Conservation (phyloP, 805 yeast genomes). For the Saturnispora saitoi region DNA sequence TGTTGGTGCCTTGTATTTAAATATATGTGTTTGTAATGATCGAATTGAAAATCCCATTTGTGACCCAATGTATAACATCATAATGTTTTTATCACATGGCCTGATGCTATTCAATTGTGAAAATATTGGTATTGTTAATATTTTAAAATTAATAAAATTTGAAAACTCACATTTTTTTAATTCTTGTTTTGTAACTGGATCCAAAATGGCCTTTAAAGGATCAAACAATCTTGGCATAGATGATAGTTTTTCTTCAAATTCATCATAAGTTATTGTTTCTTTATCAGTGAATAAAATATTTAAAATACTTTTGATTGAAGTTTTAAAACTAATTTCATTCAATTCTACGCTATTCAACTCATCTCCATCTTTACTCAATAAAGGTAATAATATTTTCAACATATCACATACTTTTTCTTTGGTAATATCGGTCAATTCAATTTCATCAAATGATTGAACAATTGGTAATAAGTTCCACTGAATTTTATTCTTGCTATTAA, state of each 20-base stretch:
- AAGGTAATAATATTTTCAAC: slow-evolving; percentile 3
- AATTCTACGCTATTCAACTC: slow-evolving; percentile 1
- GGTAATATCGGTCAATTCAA: neutral
- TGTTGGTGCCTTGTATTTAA: slow-evolving; percentile 89
- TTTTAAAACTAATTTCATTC: slow-evolving; percentile 2
- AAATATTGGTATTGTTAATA: slow-evolving; percentile 32
- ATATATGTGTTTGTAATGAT: slow-evolving; percentile 71
- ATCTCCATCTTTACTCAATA: slow-evolving; percentile 2
- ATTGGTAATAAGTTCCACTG: slow-evolving; percentile 28
- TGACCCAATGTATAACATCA: slow-evolving; percentile 62
- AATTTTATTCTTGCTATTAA: slow-evolving; percentile 15
- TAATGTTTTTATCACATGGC: slow-evolving; percentile 39
- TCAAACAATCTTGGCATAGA: slow-evolving; percentile 37
- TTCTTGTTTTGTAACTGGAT: slow-evolving; percentile 24
- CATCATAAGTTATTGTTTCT: neutral
- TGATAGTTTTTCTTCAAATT: neutral
- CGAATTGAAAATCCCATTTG: slow-evolving; percentile 82
- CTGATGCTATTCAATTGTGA: slow-evolving; percentile 32
- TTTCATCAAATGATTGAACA: slow-evolving; percentile 34
- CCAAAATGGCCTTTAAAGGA: slow-evolving; percentile 38
- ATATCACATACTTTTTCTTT: neutral
- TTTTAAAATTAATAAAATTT: slow-evolving; percentile 23
- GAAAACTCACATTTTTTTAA: slow-evolving; percentile 1
- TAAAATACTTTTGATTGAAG: slow-evolving; percentile 1
- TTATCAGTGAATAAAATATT: neutral